These are phyloP conservation scores for Suillus placidus DNA, from an alignment of 768 basidiomycete genomes.

Conservation along the genomic window DNA sequence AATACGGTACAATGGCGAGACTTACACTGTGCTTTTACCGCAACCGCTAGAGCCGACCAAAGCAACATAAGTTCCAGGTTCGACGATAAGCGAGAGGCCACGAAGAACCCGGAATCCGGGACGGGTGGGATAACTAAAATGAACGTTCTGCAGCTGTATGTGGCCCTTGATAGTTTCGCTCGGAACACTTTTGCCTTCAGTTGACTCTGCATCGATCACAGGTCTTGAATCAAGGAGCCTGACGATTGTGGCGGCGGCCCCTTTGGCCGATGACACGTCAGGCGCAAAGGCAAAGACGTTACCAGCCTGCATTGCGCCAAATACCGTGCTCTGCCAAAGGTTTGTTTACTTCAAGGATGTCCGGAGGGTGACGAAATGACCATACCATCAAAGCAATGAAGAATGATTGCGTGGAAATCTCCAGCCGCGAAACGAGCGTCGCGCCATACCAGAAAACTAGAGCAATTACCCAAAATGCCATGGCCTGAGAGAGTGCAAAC, in stretches of 20 bases:
- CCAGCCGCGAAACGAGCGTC: slow-evolving; percentile 53
- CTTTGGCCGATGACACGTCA: slow-evolving; percentile 82
- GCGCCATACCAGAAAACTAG: slow-evolving; percentile 83
- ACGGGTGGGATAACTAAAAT: slow-evolving; percentile 90
- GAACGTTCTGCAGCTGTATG: slow-evolving; percentile 76
- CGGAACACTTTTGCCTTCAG: slow-evolving; percentile 58
- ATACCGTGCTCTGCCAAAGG: slow-evolving; percentile 59
- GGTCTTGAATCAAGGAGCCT: slow-evolving; percentile 72
- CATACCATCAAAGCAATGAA: slow-evolving; percentile 83
- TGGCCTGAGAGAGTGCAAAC: slow-evolving; percentile 75
- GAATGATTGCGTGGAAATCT: slow-evolving; percentile 65
- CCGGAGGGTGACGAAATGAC: background rate
- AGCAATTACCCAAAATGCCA: slow-evolving; percentile 79
- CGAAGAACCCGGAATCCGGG: slow-evolving; percentile 83
- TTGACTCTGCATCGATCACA: slow-evolving; percentile 79
- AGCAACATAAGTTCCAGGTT: slow-evolving; percentile 83
- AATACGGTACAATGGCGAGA: slow-evolving; percentile 12
- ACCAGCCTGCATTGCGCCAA: slow-evolving; percentile 86
- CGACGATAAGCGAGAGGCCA: slow-evolving; percentile 69
- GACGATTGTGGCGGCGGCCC: slow-evolving; percentile 75
- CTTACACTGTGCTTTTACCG: slow-evolving; percentile 80
- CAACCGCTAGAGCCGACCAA: slow-evolving; percentile 81
- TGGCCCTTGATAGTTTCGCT: slow-evolving; percentile 52
- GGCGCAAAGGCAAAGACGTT: slow-evolving; percentile 85
- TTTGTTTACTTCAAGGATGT: background rate